A percentile compares a stretch with the other conserved stretches of the same genome.
These are phyloP conservation scores for Phymatotrichopsis omnivora DNA, from an alignment of 2,329 filamentous ascomycete species.

Conservation along the genomic window DNA sequence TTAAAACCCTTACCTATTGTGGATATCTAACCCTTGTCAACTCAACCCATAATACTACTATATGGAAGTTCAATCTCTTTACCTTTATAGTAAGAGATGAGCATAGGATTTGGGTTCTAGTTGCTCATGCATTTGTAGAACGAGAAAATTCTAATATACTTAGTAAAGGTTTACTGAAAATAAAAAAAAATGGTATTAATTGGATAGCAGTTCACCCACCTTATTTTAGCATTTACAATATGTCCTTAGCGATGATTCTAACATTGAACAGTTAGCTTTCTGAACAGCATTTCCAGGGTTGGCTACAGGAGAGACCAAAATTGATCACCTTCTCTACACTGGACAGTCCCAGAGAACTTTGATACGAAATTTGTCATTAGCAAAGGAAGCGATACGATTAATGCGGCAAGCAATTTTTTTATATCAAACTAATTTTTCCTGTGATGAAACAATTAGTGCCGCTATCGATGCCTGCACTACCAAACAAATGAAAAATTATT, in stretches of 20 bases:
- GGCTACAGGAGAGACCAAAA: background rate
- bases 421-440: background rate
- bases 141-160: background rate
- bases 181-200: background rate
- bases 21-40: no score
- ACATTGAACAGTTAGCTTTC: background rate
- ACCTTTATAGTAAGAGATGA: background rate
- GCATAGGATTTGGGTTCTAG: background rate
- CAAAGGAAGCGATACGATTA: no score
- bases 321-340: background rate
- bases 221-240: background rate
- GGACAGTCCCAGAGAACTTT: background rate
- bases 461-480: background rate
- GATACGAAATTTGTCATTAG: background rate
- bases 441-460: background rate
- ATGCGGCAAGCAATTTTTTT: background rate
- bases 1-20: no score
- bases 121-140: slow-evolving; percentile 1
- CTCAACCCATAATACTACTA: no score
- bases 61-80: no score
- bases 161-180: background rate
- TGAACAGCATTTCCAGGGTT: background rate
- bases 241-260: background rate
- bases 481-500: background rate
- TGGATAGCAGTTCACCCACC: no score